Percentiles rank a stretch among this genome's conserved stretches.
These are phyloP conservation scores for Aspergillus heteromorphus DNA, from an alignment of 495 filamentous ascomycete genomes.

Conservation along the genomic window DNA sequence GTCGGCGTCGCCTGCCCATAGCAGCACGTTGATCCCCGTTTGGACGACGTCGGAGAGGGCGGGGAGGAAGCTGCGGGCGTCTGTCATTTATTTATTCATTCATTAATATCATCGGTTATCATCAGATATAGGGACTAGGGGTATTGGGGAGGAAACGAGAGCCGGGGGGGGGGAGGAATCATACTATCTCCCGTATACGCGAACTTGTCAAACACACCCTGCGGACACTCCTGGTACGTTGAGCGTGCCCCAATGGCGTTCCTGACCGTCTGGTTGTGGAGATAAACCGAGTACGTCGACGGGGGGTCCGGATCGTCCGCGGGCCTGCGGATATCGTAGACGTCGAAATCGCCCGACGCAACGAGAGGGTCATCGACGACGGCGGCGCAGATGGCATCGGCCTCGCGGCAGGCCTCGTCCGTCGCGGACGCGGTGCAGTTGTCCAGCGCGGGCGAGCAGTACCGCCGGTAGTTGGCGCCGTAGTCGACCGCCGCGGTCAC, in stretches of 20 bases:
- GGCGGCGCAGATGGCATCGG: constrained; percentile 38
- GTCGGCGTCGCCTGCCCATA: constrained; percentile 55
- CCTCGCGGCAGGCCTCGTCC: constrained; percentile 36
- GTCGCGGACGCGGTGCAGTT: constrained; percentile 29
- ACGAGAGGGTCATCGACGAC: constrained; percentile 38
- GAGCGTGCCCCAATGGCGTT: constrained; percentile 48
- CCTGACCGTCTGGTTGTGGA: constrained; percentile 31
- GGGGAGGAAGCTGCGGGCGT: constrained; percentile 42
- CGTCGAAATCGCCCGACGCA: constrained; percentile 33
- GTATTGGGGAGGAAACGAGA: neutral
- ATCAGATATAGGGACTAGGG: neutral
- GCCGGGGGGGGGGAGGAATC: neutral
- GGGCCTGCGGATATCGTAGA: constrained; percentile 47
- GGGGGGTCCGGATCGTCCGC: constrained; percentile 44
- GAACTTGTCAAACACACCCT: constrained; percentile 37
- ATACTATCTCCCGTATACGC: constrained; percentile 42
- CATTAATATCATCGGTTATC: too few relatives aligned
- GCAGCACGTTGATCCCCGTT: constrained; percentile 40
- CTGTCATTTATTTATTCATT: constrained; percentile 10
- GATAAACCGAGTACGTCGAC: constrained; percentile 40
- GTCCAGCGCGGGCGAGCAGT: constrained; percentile 38
- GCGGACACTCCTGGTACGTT: constrained; percentile 42
- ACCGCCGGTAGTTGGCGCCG: constrained; percentile 29
- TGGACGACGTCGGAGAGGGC: constrained; percentile 44
- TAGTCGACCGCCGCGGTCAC: constrained; percentile 33